A percentile compares a stretch with the other conserved stretches of the same genome.
Conservation (phyloP, 306 rosid genomes). For the Elaeagnus macrophylla region DNA sequence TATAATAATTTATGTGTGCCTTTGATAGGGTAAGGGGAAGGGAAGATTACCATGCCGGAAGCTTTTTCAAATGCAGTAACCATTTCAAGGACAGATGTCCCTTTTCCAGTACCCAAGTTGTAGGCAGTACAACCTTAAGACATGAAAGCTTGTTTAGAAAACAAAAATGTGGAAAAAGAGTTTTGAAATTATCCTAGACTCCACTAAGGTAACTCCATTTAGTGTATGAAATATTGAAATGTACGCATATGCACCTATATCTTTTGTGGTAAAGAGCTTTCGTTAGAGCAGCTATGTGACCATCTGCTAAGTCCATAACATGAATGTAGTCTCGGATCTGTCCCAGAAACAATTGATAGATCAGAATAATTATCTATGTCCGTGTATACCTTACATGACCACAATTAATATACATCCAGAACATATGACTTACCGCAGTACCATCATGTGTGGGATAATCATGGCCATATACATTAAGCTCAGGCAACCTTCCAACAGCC, state of each 20-base stretch:
- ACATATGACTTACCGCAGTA: slow-evolving; percentile 58
- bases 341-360: slow-evolving; percentile 3
- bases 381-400: too few species aligned
- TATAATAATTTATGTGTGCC: background rate
- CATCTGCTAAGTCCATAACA: slow-evolving; percentile 98
- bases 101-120: slow-evolving; percentile 84
- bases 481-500: slow-evolving; percentile 81
- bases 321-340: slow-evolving; percentile 94
- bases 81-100: slow-evolving; percentile 93
- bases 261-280: slow-evolving; percentile 59
- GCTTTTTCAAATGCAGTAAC: slow-evolving; percentile 84
- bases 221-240: too few species aligned
- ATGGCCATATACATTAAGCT: slow-evolving; percentile 71
- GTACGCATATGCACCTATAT: too few species aligned
- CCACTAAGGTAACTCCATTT: too few species aligned
- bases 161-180: slow-evolving; percentile 3
- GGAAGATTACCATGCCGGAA: slow-evolving; percentile 49
- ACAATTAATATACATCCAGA: too few species aligned
- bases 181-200: background rate
- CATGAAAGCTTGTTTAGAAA: slow-evolving; percentile 14
- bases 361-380: background rate
- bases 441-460: slow-evolving; percentile 92
- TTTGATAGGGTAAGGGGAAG: background rate
- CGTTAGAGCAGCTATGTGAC: slow-evolving; percentile 83
- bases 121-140: slow-evolving; percentile 80